phyloP scores from a whole-genome alignment of 148 eudicot genomes.

The Silene conica region DNA sequence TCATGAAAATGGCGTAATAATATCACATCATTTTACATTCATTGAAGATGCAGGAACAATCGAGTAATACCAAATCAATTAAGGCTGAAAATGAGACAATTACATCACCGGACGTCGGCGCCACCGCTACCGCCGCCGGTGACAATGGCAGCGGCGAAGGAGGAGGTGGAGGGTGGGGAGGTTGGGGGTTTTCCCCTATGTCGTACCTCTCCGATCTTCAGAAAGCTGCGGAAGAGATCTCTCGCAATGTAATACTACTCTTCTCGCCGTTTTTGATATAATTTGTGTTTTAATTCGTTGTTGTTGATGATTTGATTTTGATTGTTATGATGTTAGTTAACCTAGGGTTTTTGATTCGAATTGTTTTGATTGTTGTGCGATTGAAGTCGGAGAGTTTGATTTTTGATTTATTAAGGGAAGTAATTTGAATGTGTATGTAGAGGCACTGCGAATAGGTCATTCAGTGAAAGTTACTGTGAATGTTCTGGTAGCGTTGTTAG shows the following conservation, averaged over 20 bases:
- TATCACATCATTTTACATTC: background rate
- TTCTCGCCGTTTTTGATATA: background rate
- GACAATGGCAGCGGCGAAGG: constrained; percentile 18
- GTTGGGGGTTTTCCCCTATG: constrained; percentile 81
- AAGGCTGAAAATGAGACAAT: constrained; percentile 24
- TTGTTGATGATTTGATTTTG: background rate
- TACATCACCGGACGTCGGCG: constrained; percentile 15
- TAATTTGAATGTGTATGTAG: background rate
- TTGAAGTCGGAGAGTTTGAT: background rate
- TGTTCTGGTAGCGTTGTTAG: background rate
- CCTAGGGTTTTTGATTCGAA: background rate
- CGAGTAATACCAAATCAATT: constrained; percentile 11
- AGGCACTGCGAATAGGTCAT: background rate
- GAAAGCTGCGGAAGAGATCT: constrained; percentile 96
- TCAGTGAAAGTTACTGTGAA: background rate
- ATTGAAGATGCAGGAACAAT: constrained; percentile 24
- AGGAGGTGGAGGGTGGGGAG: constrained; percentile 85
- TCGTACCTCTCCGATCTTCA: constrained; percentile 89
- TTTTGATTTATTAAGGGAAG: background rate
- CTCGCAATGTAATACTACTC: constrained; percentile 72
- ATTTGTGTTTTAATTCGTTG: background rate
- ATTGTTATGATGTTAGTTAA: background rate
- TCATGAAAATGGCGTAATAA: background rate
- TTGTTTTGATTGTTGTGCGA: background rate
- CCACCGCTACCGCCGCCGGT: background rate